These are phyloP conservation scores for Cystobasidium ongulense DNA, from an alignment of 768 basidiomycete species.

Conservation along the genomic window DNA sequence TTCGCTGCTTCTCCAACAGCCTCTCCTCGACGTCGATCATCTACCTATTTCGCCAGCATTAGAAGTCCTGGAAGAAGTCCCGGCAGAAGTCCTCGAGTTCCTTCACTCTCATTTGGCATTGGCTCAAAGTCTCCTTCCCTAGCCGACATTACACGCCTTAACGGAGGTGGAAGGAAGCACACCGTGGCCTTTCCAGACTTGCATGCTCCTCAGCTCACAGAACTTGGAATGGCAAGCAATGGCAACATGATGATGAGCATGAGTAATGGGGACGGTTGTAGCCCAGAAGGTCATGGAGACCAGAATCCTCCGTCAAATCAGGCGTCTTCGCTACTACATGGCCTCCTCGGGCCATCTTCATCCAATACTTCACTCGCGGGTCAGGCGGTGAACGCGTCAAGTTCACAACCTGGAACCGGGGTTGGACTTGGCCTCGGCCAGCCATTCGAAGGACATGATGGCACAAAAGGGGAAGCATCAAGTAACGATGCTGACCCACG, in stretches of 20 bases:
- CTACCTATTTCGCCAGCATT: background rate
- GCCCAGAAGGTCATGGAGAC: background rate
- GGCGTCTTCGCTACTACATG: background rate
- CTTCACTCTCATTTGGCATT: background rate
- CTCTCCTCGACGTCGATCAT: slow-evolving; percentile 13
- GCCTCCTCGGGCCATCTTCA: background rate
- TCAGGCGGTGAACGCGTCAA: background rate
- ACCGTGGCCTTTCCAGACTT: slow-evolving; percentile 28
- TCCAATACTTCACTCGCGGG: background rate
- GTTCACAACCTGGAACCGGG: background rate
- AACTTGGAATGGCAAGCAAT: background rate
- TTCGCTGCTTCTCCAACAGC: slow-evolving; percentile 1
- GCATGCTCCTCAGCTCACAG: background rate
- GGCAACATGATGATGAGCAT: background rate
- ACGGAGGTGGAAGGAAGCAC: slow-evolving; percentile 10
- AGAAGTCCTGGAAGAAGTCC: background rate
- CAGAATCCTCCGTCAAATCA: too few species aligned
- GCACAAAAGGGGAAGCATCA: background rate
- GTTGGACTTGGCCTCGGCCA: background rate
- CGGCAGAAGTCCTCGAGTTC: background rate
- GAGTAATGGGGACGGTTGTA: background rate
- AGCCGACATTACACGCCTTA: slow-evolving; percentile 16
- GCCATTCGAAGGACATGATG: background rate
- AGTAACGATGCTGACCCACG: slow-evolving; percentile 9
- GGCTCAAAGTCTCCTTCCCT: background rate